These are phyloP conservation scores for Oryza glumipatula DNA, from an alignment of 176 grass and related monocot genomes.

Conservation along the genomic window DNA sequence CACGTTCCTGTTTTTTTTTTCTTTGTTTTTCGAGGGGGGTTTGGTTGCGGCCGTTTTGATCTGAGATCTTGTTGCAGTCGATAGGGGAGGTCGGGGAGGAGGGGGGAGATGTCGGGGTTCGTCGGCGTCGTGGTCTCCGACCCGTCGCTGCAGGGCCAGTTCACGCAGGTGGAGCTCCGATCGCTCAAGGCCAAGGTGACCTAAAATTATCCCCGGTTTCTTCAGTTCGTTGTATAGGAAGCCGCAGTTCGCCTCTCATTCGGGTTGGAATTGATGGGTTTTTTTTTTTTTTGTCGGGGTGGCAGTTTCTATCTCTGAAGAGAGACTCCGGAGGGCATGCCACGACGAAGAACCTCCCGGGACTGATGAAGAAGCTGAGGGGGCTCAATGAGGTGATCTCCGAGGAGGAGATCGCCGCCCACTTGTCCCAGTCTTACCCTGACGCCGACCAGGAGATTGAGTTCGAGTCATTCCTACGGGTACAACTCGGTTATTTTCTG, in stretches of 20 bases:
- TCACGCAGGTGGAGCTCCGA: slow-evolving; percentile 99
- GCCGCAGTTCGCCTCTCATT: neutral
- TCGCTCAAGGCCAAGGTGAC: slow-evolving; percentile 86
- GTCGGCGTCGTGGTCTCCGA: slow-evolving; percentile 92
- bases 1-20: neutral
- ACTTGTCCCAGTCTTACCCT: slow-evolving; percentile 63
- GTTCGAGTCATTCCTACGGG: slow-evolving; percentile 86
- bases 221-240: neutral
- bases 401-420: slow-evolving; percentile 68
- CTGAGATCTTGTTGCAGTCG: slow-evolving; percentile 34
- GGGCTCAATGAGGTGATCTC: slow-evolving; percentile 73
- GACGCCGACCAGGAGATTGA: slow-evolving; percentile 80
- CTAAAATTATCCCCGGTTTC: neutral
- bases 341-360: slow-evolving; percentile 73
- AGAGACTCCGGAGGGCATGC: slow-evolving; percentile 71
- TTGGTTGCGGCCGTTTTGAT: slow-evolving; percentile 27
- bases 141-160: slow-evolving; percentile 93
- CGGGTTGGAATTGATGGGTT: slow-evolving; percentile 16
- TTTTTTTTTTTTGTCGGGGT: slow-evolving; percentile 1
- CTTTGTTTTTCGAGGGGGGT: neutral
- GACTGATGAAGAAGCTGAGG: slow-evolving; percentile 80
- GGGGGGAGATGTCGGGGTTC: slow-evolving; percentile 72
- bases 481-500: slow-evolving; percentile 41
- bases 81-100: neutral
- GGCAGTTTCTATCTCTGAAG: slow-evolving; percentile 74